phyloP scores from a whole-genome alignment of 2,329 filamentous ascomycete species.

The Pseudofabraea citricarpa region DNA sequence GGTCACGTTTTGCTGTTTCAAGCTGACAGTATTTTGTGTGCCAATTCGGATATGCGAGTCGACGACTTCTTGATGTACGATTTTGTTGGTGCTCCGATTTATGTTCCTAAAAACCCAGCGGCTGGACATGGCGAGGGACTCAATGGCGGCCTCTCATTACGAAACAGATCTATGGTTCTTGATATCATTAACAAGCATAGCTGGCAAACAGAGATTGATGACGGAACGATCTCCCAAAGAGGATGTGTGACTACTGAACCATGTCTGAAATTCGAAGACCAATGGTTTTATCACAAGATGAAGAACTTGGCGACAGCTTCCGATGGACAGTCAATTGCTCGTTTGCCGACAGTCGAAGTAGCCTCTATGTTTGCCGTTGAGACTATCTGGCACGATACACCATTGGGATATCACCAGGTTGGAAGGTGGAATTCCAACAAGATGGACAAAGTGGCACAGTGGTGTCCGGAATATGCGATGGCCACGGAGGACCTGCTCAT shows the following conservation, averaged over 20 bases:
- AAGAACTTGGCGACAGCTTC: no score
- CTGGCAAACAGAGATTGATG: background rate
- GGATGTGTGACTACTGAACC: background rate
- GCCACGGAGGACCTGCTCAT: no score
- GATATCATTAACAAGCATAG: conserved; percentile 12
- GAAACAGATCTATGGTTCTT: conserved; percentile 25
- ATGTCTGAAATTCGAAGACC: conserved; percentile 16
- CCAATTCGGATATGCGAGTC: conserved; percentile 15
- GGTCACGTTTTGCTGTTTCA: conserved; percentile 25
- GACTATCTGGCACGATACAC: no score
- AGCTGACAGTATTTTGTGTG: conserved; percentile 23
- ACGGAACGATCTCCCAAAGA: background rate
- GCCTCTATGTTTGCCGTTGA: no score
- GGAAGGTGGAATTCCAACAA: no score
- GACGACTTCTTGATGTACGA: conserved; percentile 26
- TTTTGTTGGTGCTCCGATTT: conserved; percentile 26
- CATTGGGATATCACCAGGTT: no score
- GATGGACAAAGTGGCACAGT: no score
- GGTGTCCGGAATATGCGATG: no score
- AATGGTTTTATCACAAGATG: conserved; percentile 19
- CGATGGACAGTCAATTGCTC: no score
- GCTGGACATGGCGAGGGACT: conserved; percentile 16
- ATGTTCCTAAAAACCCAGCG: no score
- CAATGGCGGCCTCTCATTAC: conserved; percentile 28
- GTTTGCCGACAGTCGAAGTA: no score